Evolutionary conservation across 768 basidiomycete genomes (phyloP), one percentile per base, ranked within the genome.

Genomic region (Lyophyllum atratum): DNA sequence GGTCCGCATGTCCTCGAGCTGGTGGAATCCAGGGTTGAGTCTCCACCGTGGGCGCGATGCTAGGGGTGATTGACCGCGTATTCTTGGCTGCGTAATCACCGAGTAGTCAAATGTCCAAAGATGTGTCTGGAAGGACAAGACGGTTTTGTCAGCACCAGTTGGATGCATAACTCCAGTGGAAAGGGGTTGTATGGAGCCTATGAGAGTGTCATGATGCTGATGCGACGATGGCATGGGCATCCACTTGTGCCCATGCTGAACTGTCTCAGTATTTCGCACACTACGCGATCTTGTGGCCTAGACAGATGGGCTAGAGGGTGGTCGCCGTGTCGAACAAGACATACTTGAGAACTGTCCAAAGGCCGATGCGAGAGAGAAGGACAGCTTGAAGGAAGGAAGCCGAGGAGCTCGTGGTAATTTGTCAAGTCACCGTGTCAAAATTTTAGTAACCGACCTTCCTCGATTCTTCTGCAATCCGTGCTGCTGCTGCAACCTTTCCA

Each of bases 351-450:
- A 21, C 45, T 24, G 43, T 44, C 4, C 37, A n/a, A n/a, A n/a
- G n/a, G n/a, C n/a, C n/a, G n/a, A n/a, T n/a, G 40, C 24, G 24
- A 44, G 22, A 2, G 28, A 49, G 31, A 49, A n/a, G 26, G 28
- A 33, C 28, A 51, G n/a, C n/a, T n/a, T n/a, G n/a, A n/a, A 25
- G 25, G 17, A 25, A 40, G 49, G 43, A 54, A 24, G 49, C 52
- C 34, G 43, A 46, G 40, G 50, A 49, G 9, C 37, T 52, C 53
- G 50, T 63, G 62, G 62, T 58, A 25, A 60, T 54, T 59, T 53
- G 54, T 58, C 55, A 61, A 64, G 57, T 56, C 57, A 50, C 59
- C 62, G 62, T 57, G 43, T 47, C 28, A 37, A 49, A 34, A 25
- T 47, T 48, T 59, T 31, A 63, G 59, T 62, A 62, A 46, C 61